Evolutionary conservation across 805 yeast species (phyloP), one percentile per base, ranked within the genome.

Genomic region (Ogataea kodamae): DNA sequence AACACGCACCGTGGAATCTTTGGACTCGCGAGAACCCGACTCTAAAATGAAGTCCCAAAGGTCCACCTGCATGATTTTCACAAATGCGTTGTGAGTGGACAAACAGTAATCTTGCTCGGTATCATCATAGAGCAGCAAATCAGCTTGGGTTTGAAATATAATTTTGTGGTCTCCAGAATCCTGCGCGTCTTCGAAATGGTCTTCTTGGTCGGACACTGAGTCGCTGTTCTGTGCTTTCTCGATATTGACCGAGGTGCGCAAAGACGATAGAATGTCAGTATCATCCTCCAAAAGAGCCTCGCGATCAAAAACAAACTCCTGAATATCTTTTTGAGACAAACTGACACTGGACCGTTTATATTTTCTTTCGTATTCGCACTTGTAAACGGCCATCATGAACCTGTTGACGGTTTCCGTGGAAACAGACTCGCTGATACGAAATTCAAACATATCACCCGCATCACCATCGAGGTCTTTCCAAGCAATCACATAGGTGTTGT

Each of bases 391-490:
- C 16, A 63, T 54, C 62, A 81, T 72, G 55, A 90, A 90, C 25
- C 68, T 66, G 19, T 80, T 76, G 23, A 81, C 74, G 23, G 77
- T 69, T 16, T 67, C 74, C 10, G 63, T 49, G 6, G 75, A 64
- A n/a, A 78, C 73, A 9, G 71, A 69, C 29, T 70, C 71, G 41
- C 78, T 85, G 30, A 86, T 74, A 14, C 82, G 69, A 59, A 85
- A 89, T 58, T 88, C 95, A 57, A 81, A 87, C 43, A 68, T 62
- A 51, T 89, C 97, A 15, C 87, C 96, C 5, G 70, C 67, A 49
- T 89, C 96, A n/a, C 96, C 96, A 26, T 77, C 78, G 22, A 76
- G 54, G 55, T 92, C 96, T 9, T 63, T 68, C 97, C 97, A 90
- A 0, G 81, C 66, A 17, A 90, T 70, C 2, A 79, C 76, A 23